phyloP scores from a whole-genome alignment of 208 protist species.

The Leishmania tarentolae region DNA sequence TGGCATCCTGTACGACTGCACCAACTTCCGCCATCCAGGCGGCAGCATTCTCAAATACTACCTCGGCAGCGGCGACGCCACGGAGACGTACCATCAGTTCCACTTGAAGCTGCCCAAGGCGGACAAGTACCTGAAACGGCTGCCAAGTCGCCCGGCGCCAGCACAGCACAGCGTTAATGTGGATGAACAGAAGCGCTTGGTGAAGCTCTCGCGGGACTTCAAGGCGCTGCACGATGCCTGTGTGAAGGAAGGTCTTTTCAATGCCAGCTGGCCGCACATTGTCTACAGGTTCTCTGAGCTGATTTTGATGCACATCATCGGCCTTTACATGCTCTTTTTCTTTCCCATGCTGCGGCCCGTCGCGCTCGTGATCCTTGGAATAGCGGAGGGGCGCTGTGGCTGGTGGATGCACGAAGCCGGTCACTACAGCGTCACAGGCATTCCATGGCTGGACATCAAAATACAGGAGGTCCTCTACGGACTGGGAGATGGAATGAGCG shows the following conservation, averaged over 20 bases:
- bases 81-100: constrained; percentile 66
- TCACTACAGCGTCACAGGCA: constrained; percentile 71
- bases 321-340: constrained; percentile 58
- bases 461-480: constrained; percentile 75
- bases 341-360: constrained; percentile 40
- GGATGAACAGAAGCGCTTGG: constrained; percentile 47
- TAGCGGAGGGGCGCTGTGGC: constrained; percentile 76
- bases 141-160: constrained; percentile 53
- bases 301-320: constrained; percentile 51
- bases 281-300: constrained; percentile 68
- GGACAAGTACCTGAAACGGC: constrained; percentile 43
- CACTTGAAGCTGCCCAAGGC: constrained; percentile 62
- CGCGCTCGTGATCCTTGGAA: constrained; percentile 52
- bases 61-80: constrained; percentile 63
- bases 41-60: constrained; percentile 69
- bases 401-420: constrained; percentile 85
- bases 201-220: constrained; percentile 64
- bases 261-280: constrained; percentile 56
- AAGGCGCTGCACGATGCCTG: constrained; percentile 44
- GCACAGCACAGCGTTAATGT: constrained; percentile 17
- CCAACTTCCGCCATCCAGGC: constrained; percentile 65
- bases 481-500: constrained; percentile 74
- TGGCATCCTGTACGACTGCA: constrained; percentile 70
- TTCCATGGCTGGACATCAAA: constrained; percentile 56
- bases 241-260: constrained; percentile 57